Base-by-base conservation (phyloP, 2,329 filamentous ascomycete genomes). In the Sporothrix curviconia region DNA sequence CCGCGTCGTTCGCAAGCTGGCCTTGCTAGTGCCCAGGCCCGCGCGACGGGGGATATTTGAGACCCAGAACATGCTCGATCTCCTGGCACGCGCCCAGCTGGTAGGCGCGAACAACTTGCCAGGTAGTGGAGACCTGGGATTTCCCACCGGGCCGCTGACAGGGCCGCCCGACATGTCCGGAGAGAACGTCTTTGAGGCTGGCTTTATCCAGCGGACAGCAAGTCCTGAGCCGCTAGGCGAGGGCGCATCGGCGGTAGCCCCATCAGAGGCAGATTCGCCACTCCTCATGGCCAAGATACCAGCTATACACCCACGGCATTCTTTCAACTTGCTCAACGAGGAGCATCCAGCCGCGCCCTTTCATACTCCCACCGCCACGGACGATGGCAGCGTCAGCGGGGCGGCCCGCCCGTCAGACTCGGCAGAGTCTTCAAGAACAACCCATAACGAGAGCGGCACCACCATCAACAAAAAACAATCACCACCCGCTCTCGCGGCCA, bases 1-100 rank as follows among this genome's bases (percentile, higher is more conserved):
- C 87, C 32, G 56, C 43, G 17, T 55, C 59, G 30, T 39, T 34
- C n/a, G 54, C 88, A 87, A 67, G 83, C 88, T 14, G 89, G 84
- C 11, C 84, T 96, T 64, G 86, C 86, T 44, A 90, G 85, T 67
- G 91, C 90, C 15, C 90, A 96, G 71, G 90, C 92, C 55, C 85
- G 89, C 66, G 78, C 88, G 54, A 85, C 82, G 61, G 92, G 91
- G 22, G 92, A 97, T 71, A 76, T 89, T n/a, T 53, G 92, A 96
- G 65, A 82, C 91, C 49, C 90, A 96, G 71, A 87, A 86, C 66
- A 91, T 96, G 87, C 82, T 96, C 72, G 92, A 97, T 67, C 76
- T 96, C 58, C 76, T 96, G 60, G 86, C 89, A 44, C 85, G 86
- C 66, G 89, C 92, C 47, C 89, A 92, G 63, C 73, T 96, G 24